Percentiles rank a stretch among this genome's conserved stretches.
Conservation (phyloP, 768 basidiomycete genomes). For the Neoboletus brunneissimus region DNA sequence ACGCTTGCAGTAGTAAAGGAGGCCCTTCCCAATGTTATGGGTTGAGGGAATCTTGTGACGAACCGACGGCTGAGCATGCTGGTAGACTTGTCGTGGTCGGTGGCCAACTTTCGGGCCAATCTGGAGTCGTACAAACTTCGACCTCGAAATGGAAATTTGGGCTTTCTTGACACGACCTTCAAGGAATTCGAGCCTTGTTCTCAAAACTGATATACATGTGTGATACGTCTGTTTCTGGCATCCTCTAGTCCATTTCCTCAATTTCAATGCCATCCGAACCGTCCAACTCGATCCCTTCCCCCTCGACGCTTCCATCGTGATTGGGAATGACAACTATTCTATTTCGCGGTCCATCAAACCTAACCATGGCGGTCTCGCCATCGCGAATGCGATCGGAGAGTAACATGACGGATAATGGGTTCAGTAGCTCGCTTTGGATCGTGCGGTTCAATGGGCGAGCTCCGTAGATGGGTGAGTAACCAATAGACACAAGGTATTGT, state of each 20-base stretch:
- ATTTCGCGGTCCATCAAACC: slow-evolving; percentile 82
- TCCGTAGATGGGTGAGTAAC: slow-evolving; percentile 82
- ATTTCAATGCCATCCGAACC: slow-evolving; percentile 52
- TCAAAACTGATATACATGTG: background rate
- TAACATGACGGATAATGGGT: slow-evolving; percentile 83
- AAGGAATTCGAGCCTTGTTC: background rate
- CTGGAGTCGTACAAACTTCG: slow-evolving; percentile 8
- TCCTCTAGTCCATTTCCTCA: slow-evolving; percentile 19
- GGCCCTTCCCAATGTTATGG: slow-evolving; percentile 19
- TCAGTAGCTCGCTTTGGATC: slow-evolving; percentile 90
- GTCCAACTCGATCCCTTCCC: slow-evolving; percentile 53
- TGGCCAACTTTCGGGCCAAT: background rate
- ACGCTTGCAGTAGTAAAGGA: slow-evolving; percentile 23
- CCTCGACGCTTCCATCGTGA: slow-evolving; percentile 54
- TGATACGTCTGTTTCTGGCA: background rate
- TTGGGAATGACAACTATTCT: slow-evolving; percentile 77
- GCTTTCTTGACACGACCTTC: too few species aligned
- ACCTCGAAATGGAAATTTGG: background rate
- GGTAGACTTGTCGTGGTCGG: slow-evolving; percentile 6
- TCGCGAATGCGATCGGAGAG: slow-evolving; percentile 82
- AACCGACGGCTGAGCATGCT: slow-evolving; percentile 32
- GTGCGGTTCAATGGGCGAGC: slow-evolving; percentile 89
- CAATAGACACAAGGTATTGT: slow-evolving; percentile 68
- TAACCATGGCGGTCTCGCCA: slow-evolving; percentile 70
- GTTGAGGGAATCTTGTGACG: slow-evolving; percentile 14